Conservation (phyloP, 164 flowering plant species). For the Nelumbo lutea region DNA sequence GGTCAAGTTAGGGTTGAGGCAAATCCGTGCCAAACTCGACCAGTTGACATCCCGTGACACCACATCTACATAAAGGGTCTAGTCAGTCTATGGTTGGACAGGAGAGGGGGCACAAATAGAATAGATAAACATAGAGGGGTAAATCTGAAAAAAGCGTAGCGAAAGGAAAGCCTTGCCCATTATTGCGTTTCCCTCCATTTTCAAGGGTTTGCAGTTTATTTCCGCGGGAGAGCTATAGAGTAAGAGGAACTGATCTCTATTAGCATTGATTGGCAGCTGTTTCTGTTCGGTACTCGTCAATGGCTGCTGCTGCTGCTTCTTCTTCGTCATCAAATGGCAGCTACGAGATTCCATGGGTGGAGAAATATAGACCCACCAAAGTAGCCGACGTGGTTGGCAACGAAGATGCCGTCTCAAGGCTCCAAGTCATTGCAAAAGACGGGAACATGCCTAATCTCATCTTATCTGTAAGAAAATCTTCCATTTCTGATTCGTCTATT, state of each 20-base stretch:
- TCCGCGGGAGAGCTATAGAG: neutral
- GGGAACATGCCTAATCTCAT: constrained; percentile 98
- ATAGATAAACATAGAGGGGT: too few species aligned
- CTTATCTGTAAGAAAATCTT: constrained; percentile 39
- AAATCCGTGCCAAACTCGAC: too few species aligned
- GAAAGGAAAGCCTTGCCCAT: too few species aligned
- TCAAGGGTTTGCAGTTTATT: neutral
- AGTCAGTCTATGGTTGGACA: too few species aligned
- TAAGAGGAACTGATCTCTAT: neutral
- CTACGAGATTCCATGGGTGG: constrained; percentile 80
- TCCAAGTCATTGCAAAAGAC: constrained; percentile 76
- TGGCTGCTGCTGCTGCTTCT: constrained; percentile 33
- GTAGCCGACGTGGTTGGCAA: constrained; percentile 77
- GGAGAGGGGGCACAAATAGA: too few species aligned
- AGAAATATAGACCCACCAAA: constrained; percentile 70
- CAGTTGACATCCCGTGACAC: too few species aligned
- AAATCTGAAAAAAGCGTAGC: too few species aligned
- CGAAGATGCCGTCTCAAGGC: constrained; percentile 67
- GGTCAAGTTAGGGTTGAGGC: too few species aligned
- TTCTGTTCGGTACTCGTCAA: neutral
- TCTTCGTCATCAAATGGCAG: constrained; percentile 20
- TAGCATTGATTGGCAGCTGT: too few species aligned
- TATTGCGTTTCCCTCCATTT: constrained; percentile 13
- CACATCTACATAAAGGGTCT: too few species aligned
- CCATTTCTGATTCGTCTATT: neutral